Evolutionary conservation across 805 yeast genomes (phyloP), one percentile per base, ranked within the genome.

Genomic region (Priceomyces fermenticarens): DNA sequence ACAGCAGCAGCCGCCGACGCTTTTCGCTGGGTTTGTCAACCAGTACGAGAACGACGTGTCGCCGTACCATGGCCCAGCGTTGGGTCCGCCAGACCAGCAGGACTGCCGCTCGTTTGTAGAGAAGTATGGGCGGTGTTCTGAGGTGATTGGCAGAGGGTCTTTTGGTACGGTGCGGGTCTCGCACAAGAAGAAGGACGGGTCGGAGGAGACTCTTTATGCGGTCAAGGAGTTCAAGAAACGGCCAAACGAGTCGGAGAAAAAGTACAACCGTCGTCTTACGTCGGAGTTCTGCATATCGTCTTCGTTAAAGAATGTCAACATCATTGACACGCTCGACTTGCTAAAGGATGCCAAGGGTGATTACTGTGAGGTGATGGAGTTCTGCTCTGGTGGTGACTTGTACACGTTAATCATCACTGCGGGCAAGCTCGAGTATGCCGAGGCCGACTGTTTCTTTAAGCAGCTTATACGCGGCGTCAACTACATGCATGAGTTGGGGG

Each of bases 111-210:
- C 90, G 8, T 85, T 91, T 60, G 84, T 81, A 7, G 90, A 89
- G 52, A 86, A 90, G 58, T 91, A 91, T 60, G 99, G 99, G 32
- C 77, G 85, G 39, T 91, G 98, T 60, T 96, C 88, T 63, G 98
- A 91, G 60, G 87, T 90, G 36, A 78, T 93, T 47, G 99, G 99
- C 17, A 77, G 86, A 38, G 98, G 98, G 14, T 82, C 97, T 0
- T 91, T 86, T 68, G 99, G 99, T 13, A 88, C 88, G 35, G 98
- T 91, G 14, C 73, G 97, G 45, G 79, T 93, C 4, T 77, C 95
- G 5, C 97, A 90, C 68, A 84, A 84, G 59, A 80, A 77, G 53
- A 49, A 65, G 8, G 51, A 40, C 10, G 38, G 35, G n/a, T 55
- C 55, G 17, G 72, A 67, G n/a, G 82, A 78, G 49, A 63, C 64